These are phyloP conservation scores for Eutypa lata DNA, from an alignment of 2,329 filamentous ascomycete species.

Conservation along the genomic window DNA sequence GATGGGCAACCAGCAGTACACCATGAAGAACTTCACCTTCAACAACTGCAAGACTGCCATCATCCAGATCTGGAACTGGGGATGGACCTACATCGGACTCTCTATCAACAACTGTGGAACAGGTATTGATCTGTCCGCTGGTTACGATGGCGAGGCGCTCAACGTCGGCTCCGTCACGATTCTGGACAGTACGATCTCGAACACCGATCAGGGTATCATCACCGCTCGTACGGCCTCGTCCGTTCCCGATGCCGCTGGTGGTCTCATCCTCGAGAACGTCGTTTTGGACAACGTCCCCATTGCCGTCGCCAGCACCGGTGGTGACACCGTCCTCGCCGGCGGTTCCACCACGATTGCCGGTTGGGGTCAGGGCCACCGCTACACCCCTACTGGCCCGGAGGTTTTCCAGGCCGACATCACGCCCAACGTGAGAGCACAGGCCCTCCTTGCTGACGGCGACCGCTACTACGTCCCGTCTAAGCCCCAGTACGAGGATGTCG, in stretches of 20 bases:
- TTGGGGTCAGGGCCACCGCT: constrained; percentile 68
- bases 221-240: constrained; percentile 50
- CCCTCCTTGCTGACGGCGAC: constrained; percentile 48
- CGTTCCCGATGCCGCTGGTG: constrained; percentile 46
- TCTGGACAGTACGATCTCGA: constrained; percentile 65
- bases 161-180: constrained; percentile 68
- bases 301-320: constrained; percentile 35
- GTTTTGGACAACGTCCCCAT: constrained; percentile 33
- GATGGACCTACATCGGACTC: constrained; percentile 64
- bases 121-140: constrained; percentile 58
- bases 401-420: constrained; percentile 47
- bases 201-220: constrained; percentile 62
- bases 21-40: constrained; percentile 64
- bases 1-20: constrained; percentile 69
- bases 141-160: constrained; percentile 41
- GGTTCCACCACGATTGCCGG: constrained; percentile 48
- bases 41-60: constrained; percentile 63
- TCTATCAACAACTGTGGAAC: constrained; percentile 56
- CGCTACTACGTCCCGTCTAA: constrained; percentile 64
- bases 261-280: constrained; percentile 55
- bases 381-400: constrained; percentile 41
- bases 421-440: constrained; percentile 45
- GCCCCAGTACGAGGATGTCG: constrained; percentile 64
- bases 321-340: constrained; percentile 51
- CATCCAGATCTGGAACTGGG: constrained; percentile 72